Conservation (phyloP, 73 alveolate species). For the Uronychia setigera region DNA sequence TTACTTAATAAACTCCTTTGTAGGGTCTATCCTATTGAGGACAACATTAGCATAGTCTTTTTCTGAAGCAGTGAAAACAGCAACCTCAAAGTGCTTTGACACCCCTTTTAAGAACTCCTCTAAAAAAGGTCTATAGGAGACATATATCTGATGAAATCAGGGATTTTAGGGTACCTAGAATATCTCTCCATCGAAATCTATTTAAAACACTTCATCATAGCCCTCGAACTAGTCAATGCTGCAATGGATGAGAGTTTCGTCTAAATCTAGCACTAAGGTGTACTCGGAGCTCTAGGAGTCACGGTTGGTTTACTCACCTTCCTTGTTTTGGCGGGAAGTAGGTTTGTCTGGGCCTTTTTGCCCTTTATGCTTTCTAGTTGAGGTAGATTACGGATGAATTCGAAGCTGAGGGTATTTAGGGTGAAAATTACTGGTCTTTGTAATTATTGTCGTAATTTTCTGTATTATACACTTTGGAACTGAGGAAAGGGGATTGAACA, state of each 20-base stretch:
- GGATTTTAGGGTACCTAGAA: not conserved
- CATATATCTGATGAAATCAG: slow-evolving; percentile 20
- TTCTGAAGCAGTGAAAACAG: slow-evolving; percentile 70
- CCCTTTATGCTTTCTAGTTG: not conserved
- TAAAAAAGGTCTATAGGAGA: slow-evolving; percentile 60
- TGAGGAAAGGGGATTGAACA: not conserved
- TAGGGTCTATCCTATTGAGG: slow-evolving; percentile 56
- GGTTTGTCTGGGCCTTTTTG: not conserved
- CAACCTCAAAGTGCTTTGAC: slow-evolving; percentile 42
- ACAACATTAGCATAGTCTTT: slow-evolving; percentile 60
- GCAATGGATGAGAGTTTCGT: slow-evolving; percentile 70
- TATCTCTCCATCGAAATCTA: not conserved
- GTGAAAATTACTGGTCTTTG: not conserved
- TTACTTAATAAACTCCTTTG: slow-evolving; percentile 2
- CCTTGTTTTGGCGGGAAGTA: not conserved
- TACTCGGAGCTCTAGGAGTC: slow-evolving; percentile 12
- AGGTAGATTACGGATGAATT: not conserved
- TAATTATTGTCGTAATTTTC: not conserved
- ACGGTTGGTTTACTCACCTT: no score
- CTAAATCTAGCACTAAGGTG: slow-evolving; percentile 63
- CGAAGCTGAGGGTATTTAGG: not conserved
- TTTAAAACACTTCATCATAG: slow-evolving; percentile 37
- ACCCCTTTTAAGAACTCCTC: slow-evolving; percentile 42
- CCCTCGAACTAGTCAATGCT: slow-evolving; percentile 46
- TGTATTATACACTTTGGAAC: not conserved